Evolutionary conservation across 2,329 filamentous ascomycete species (phyloP), one percentile per base, ranked within the genome.

Genomic region (Gnomoniopsis smithogilvyi): DNA sequence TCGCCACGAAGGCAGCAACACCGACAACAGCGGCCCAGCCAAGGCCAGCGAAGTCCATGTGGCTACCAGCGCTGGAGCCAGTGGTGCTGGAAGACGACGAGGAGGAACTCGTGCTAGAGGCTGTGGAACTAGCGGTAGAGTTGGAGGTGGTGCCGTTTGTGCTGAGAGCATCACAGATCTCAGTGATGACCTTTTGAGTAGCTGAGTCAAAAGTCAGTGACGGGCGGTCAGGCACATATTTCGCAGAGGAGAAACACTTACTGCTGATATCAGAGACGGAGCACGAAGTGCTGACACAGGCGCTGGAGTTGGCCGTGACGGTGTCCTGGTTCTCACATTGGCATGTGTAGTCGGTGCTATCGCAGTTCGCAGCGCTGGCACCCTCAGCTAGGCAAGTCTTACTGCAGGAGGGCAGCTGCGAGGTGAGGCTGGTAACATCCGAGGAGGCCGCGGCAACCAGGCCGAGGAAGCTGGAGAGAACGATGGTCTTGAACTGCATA

Each of bases 401-500:
- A 48, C 58, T 50, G 58, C 61, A 62, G 8, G 58, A 38, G 8
- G 61, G 61, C 54, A 62, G 54, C 61, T 62, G 36, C 36, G 58
- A 34, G 19, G 46, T 50, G 45, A 62, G 51, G 15, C 46, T 51
- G 33, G 51, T 43, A 22, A 54, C 43, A 21, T 61, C 53, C 36
- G 52, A 52, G 1, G 59, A 51, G 41, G 61, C 50, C 11, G 49
- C 47, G 26, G 51, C 51, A 34, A 49, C 61, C 50, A 62, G 51
- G 58, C 58, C 48, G 58, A 60, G 7, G 36, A 58, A 21, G 48
- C 48, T 33, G 22, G 58, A 60, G 47, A 62, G 58, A 43, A 49
- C 51, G 48, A 61, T 54, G 26, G 47, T 47, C 54, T 46, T 62
- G 61, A 61, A 61, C 51, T 62, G 61, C 61, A 62, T 62, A 15